These are phyloP conservation scores for Hypoxylon fragiforme DNA, from an alignment of 495 filamentous ascomycete genomes.

Conservation along the genomic window DNA sequence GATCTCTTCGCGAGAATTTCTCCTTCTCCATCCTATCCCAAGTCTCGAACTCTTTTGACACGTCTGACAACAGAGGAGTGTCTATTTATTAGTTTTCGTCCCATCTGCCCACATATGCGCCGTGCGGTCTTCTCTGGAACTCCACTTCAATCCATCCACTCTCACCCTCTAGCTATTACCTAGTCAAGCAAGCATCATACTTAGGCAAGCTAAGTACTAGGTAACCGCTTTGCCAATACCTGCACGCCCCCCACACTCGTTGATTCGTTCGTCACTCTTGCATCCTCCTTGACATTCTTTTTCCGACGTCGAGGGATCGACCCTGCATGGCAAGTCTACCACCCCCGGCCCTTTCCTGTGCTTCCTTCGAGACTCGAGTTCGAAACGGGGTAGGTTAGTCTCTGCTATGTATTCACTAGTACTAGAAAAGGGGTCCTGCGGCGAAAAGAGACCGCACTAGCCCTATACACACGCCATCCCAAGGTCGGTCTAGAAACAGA, in stretches of 20 bases:
- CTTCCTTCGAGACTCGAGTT: constrained; percentile 31
- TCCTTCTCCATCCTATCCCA: constrained; percentile 23
- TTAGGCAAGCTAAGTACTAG: constrained; percentile 23
- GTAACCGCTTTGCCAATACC: constrained; percentile 38
- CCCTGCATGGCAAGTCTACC: constrained; percentile 34
- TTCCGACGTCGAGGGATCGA: constrained; percentile 40
- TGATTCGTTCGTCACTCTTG: constrained; percentile 37
- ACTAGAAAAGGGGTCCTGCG: constrained; percentile 33
- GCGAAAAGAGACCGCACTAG: constrained; percentile 33
- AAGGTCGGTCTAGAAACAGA: constrained; percentile 34
- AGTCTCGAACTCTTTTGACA: constrained; percentile 31
- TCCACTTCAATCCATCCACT: constrained; percentile 34
- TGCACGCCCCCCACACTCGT: constrained; percentile 34
- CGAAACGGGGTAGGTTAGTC: constrained; percentile 36
- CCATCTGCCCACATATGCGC: constrained; percentile 34
- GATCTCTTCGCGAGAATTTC: constrained; percentile 34
- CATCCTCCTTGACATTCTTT: constrained; percentile 35
- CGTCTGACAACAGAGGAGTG: constrained; percentile 33
- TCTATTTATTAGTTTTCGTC: constrained; percentile 36
- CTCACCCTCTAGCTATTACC: constrained; percentile 14
- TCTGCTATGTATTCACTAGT: constrained; percentile 20
- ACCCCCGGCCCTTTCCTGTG: constrained; percentile 29
- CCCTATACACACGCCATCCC: constrained; percentile 40
- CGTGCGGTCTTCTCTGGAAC: constrained; percentile 25
- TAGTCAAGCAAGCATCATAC: constrained; percentile 28